Evolutionary conservation across 805 yeast genomes (phyloP).

Genomic region (Wickerhamiella dianesei): DNA sequence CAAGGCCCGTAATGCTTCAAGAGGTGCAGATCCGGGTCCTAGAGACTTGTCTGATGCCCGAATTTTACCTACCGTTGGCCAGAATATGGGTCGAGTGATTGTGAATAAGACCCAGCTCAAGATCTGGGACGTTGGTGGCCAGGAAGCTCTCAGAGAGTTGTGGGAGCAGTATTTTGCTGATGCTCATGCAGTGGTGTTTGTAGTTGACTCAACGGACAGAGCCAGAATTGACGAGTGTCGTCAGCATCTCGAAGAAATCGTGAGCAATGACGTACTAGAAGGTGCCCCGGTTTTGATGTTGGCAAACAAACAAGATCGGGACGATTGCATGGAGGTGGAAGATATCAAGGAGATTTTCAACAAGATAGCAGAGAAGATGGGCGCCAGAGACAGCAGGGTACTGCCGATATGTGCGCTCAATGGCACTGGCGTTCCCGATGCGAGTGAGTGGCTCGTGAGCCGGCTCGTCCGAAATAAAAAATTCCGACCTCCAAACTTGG

Average conservation of each 20-base stretch:
- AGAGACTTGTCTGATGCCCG: slow-evolving; percentile 24
- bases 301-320: slow-evolving; percentile 85
- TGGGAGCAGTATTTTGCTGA: slow-evolving; percentile 79
- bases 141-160: slow-evolving; percentile 63
- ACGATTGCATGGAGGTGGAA: slow-evolving; percentile 56
- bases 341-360: slow-evolving; percentile 75
- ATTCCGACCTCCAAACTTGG: slow-evolving; percentile 42
- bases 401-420: slow-evolving; percentile 77
- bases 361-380: slow-evolving; percentile 64
- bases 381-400: slow-evolving; percentile 83
- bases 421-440: slow-evolving; percentile 68
- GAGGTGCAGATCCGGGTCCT: slow-evolving; percentile 17
- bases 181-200: slow-evolving; percentile 84
- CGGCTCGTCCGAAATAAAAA: slow-evolving; percentile 55
- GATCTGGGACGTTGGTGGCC: slow-evolving; percentile 97
- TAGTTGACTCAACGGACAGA: slow-evolving; percentile 82
- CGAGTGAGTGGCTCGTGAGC: slow-evolving; percentile 76
- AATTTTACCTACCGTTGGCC: slow-evolving; percentile 90
- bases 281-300: slow-evolving; percentile 87
- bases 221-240: slow-evolving; percentile 73
- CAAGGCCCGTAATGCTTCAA: slow-evolving; percentile 24
- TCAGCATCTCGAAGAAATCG: slow-evolving; percentile 40
- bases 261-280: slow-evolving; percentile 47
- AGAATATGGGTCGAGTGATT: slow-evolving; percentile 41
- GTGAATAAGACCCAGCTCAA: slow-evolving; percentile 38